Percentiles rank a stretch among this genome's conserved stretches.
Evolutionary conservation across 1,284 basidiomycete species (phyloP).

Genomic region (Marasmius sp.): DNA sequence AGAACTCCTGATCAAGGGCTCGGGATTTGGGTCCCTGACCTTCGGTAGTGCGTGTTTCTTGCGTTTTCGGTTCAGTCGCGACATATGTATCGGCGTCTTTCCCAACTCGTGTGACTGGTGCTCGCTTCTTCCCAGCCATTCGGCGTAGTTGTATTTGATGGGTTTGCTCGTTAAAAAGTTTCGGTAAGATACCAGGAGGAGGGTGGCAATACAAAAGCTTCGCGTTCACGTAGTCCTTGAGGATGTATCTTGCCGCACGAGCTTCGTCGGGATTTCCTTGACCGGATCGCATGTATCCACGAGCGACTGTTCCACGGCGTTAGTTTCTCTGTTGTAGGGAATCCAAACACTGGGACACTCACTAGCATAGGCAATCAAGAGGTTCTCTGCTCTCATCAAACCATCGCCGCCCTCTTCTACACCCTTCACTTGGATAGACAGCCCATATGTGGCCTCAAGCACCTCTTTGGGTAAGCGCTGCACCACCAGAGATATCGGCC

Average conservation of each 20-base stretch:
- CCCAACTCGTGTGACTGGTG: slow-evolving; percentile 81
- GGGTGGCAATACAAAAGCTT: slow-evolving; percentile 90
- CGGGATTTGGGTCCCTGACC: slow-evolving; percentile 52
- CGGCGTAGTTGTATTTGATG: slow-evolving; percentile 63
- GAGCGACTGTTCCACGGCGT: slow-evolving; percentile 62
- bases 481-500: slow-evolving; percentile 80
- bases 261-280: slow-evolving; percentile 98
- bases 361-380: slow-evolving; percentile 92
- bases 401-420: slow-evolving; percentile 88
- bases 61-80: slow-evolving; percentile 26
- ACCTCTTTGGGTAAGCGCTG: slow-evolving; percentile 83
- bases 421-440: slow-evolving; percentile 69
- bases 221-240: slow-evolving; percentile 98
- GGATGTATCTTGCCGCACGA: slow-evolving; percentile 86
- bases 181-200: slow-evolving; percentile 71
- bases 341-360: slow-evolving; percentile 36
- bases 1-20: slow-evolving; percentile 86
- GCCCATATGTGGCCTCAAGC: slow-evolving; percentile 89
- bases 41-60: slow-evolving; percentile 26
- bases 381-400: slow-evolving; percentile 76
- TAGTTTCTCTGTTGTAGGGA: neutral
- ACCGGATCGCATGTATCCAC: slow-evolving; percentile 91
- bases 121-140: slow-evolving; percentile 75
- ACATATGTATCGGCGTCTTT: slow-evolving; percentile 86
- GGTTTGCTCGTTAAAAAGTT: slow-evolving; percentile 79